A percentile compares a stretch with the other conserved stretches of the same genome.
phyloP scores from a whole-genome alignment of 345 rosid species.

The Bruguiera gymnorhiza region DNA sequence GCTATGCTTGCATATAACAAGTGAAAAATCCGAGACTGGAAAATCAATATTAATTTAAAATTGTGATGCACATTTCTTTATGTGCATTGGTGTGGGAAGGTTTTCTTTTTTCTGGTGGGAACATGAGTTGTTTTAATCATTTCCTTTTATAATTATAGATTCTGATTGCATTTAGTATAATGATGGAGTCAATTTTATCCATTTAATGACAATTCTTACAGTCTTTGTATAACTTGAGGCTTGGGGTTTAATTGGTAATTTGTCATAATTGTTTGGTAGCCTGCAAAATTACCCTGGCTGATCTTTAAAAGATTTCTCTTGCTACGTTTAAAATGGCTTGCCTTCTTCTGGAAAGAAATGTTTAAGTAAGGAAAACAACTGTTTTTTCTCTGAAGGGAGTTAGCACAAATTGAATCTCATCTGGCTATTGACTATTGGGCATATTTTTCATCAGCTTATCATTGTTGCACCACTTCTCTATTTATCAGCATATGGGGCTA shows the following conservation, averaged over 20 bases:
- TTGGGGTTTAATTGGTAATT: no score
- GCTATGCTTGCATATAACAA: slow-evolving; percentile 16
- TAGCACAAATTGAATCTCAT: background rate
- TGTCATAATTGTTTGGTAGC: no score
- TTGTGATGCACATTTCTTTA: slow-evolving; percentile 3
- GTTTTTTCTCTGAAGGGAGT: background rate
- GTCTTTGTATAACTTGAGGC: no score
- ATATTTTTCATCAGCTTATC: background rate
- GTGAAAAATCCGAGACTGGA: slow-evolving; percentile 5
- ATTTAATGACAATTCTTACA: no score
- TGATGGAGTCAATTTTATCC: no score
- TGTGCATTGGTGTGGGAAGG: no score
- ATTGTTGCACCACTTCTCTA: background rate
- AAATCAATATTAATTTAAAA: background rate
- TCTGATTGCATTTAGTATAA: no score
- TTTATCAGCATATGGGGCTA: slow-evolving; percentile 18
- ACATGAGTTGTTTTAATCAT: no score
- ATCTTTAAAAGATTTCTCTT: no score
- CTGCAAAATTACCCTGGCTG: no score
- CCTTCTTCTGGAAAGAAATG: background rate
- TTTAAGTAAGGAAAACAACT: background rate
- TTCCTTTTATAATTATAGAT: no score
- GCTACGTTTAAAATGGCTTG: background rate
- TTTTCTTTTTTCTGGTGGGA: no score
- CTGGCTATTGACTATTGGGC: background rate